Evolutionary conservation across 176 grass and related monocot species (phyloP).

Genomic region (Echinochloa phyllopogon): DNA sequence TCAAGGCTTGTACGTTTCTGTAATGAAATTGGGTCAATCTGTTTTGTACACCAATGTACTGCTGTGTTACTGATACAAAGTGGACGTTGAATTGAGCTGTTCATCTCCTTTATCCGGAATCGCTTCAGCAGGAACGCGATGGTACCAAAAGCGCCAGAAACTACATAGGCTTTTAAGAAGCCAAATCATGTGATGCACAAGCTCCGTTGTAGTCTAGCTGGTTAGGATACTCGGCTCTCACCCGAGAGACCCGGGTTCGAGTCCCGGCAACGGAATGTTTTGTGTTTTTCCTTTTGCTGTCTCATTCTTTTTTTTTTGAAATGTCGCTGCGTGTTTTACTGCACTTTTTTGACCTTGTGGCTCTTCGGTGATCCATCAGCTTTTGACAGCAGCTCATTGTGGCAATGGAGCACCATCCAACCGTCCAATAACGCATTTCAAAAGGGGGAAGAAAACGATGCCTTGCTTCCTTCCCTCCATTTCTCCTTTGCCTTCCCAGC

Average conservation of each 20-base stretch:
- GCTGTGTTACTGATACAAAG: background rate
- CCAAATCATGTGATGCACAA: fast-evolving
- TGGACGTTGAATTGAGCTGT: too few relatives aligned
- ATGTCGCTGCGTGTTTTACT: background rate
- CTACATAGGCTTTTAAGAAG: background rate
- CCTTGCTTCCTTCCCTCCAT: conserved; percentile 39
- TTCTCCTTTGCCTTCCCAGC: conserved; percentile 37
- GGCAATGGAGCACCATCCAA: background rate
- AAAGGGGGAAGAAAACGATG: conserved; percentile 2
- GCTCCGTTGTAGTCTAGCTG: conserved; percentile 61
- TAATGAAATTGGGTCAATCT: background rate
- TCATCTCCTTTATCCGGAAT: too few relatives aligned
- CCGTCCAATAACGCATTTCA: background rate
- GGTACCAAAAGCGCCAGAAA: too few relatives aligned
- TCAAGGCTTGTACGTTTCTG: background rate
- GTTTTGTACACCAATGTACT: background rate
- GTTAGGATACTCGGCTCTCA: conserved; percentile 98
- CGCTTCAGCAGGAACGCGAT: too few relatives aligned
- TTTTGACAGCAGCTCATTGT: background rate
- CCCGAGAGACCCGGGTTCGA: conserved; percentile 69
- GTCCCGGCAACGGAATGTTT: conserved; percentile 48
- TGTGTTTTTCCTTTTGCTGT: too few relatives aligned
- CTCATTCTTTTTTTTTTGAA: background rate
- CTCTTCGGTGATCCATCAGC: background rate
- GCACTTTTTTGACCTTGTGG: too few relatives aligned